Percentiles rank a stretch among this genome's conserved stretches.
Conservation (phyloP, 306 rosid genomes). For the Trichosanthes truncata region DNA sequence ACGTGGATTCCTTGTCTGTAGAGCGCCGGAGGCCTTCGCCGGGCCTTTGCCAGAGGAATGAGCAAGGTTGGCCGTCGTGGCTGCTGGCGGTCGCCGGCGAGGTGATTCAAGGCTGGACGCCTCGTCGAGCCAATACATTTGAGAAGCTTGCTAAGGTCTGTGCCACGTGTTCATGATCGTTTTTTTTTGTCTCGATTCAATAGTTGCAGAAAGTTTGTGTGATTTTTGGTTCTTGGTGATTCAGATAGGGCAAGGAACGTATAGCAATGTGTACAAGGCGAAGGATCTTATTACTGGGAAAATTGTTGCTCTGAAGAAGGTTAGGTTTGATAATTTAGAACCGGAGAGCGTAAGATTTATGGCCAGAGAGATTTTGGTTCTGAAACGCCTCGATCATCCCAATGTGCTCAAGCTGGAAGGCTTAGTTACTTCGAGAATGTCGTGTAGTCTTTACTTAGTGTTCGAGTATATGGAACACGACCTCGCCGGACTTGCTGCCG, state of each 20-base stretch:
- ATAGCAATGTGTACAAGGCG: constrained; percentile 97
- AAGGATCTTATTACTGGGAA: constrained; percentile 65
- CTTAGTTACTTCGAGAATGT: constrained; percentile 93
- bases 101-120: constrained; percentile 84
- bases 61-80: constrained; percentile 97
- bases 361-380: constrained; percentile 93
- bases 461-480: constrained; percentile 98
- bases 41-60: constrained; percentile 29
- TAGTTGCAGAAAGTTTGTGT: neutral
- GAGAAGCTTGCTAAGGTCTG: constrained; percentile 93
- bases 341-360: constrained; percentile 97
- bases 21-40: constrained; percentile 48
- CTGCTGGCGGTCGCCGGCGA: constrained; percentile 84
- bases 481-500: constrained; percentile 88
- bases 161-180: constrained; percentile 7
- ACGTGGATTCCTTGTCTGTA: constrained; percentile 40
- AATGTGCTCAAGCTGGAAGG: constrained; percentile 95
- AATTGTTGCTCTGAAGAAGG: constrained; percentile 87
- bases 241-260: constrained; percentile 98
- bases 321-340: constrained; percentile 88
- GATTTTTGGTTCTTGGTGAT: constrained; percentile 6
- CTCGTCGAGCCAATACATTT: constrained; percentile 88
- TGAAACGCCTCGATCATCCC: constrained; percentile 91
- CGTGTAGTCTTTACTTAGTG: constrained; percentile 88
- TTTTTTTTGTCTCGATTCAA: neutral